These are phyloP conservation scores for Penicillium brevicompactum DNA, from an alignment of 2,329 filamentous ascomycete genomes.

Conservation along the genomic window DNA sequence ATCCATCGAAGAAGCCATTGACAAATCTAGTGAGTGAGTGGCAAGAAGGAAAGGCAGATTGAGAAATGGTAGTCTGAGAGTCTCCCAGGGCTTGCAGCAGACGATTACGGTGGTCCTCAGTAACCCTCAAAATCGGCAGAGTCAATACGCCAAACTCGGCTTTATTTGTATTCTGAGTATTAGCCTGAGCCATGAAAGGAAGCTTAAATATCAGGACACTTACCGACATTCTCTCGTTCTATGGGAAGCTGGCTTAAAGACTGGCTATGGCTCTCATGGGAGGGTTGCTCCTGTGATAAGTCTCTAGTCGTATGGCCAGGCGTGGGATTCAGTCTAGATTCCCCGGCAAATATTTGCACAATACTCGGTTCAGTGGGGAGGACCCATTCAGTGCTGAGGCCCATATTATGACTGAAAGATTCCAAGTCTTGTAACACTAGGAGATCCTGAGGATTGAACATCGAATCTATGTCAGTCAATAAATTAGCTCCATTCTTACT, in stretches of 20 bases:
- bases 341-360: constrained; percentile 5
- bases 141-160: constrained; percentile 12
- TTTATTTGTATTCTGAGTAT: not conserved
- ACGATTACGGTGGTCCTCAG: constrained; percentile 3
- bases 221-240: constrained; percentile 9
- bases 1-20: constrained; percentile 67
- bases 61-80: not conserved
- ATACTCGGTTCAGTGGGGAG: constrained; percentile 12
- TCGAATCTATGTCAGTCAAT: not conserved
- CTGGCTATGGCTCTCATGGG: not conserved
- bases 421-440: constrained; percentile 12
- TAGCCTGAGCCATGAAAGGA: not conserved
- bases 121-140: constrained; percentile 7
- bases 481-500: not conserved
- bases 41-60: constrained; percentile 65
- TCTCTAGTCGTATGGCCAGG: not conserved
- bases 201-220: not conserved
- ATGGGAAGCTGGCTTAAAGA: constrained; percentile 4
- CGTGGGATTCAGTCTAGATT: not conserved
- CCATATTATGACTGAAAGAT: constrained; percentile 13
- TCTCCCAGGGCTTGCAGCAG: constrained; percentile 4
- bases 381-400: constrained; percentile 12
- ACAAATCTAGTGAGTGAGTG: constrained; percentile 67
- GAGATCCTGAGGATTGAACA: constrained; percentile 8
- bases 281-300: not conserved